Evolutionary conservation across 2,329 filamentous ascomycete species (phyloP).

Genomic region (Fusarium subtropicale): DNA sequence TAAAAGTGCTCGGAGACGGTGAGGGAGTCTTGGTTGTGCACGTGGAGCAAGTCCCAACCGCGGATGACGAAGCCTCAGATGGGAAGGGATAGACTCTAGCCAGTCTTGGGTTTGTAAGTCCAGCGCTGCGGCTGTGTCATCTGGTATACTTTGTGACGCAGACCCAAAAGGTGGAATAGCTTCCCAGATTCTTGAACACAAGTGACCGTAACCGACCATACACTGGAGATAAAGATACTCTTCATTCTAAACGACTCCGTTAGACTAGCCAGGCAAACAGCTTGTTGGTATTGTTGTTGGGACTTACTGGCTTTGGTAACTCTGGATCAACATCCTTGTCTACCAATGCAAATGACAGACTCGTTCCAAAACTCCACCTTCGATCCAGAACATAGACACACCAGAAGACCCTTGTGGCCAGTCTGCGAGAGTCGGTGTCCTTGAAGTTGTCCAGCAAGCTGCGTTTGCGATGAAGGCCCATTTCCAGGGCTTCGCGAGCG

Average conservation of each 20-base stretch:
- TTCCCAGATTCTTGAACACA: constrained; percentile 61
- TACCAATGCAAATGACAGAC: constrained; percentile 60
- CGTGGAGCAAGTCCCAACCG: constrained; percentile 51
- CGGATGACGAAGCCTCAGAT: constrained; percentile 54
- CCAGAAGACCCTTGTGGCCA: constrained; percentile 60
- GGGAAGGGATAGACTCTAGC: constrained; percentile 58
- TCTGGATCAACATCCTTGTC: constrained; percentile 63
- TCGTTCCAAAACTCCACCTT: constrained; percentile 64
- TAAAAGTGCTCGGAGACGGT: constrained; percentile 56
- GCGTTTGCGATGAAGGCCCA: constrained; percentile 60
- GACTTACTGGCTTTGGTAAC: constrained; percentile 56
- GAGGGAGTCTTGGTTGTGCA: constrained; percentile 52
- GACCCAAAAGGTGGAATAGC: constrained; percentile 55
- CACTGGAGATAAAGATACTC: constrained; percentile 58
- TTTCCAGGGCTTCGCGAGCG: constrained; percentile 59
- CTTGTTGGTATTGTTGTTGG: not conserved
- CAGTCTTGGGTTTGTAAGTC: constrained; percentile 59
- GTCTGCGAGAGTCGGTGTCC: constrained; percentile 46
- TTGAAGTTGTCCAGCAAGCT: constrained; percentile 56
- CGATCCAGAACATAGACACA: constrained; percentile 64
- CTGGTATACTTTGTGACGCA: constrained; percentile 50
- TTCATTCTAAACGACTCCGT: constrained; percentile 38
- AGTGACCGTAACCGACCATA: constrained; percentile 60
- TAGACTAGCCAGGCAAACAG: not conserved
- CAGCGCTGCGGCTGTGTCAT: constrained; percentile 55